Base-by-base conservation (phyloP, 768 basidiomycete species). In the Rhizopogon vesiculosus region DNA sequence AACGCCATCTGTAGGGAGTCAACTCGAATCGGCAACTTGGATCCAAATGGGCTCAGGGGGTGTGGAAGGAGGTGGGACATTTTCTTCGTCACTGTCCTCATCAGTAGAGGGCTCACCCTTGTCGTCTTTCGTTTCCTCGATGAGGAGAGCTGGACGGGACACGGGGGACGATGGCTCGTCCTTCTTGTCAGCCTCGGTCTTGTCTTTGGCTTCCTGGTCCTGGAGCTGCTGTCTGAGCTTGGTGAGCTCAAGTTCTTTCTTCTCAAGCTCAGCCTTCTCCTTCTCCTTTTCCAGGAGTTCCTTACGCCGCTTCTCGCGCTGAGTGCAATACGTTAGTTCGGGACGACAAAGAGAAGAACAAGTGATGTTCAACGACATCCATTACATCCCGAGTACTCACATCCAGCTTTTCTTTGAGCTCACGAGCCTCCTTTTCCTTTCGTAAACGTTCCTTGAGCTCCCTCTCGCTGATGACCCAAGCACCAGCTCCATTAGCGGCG, bases 381-480 rank as follows among this genome's bases (percentile, higher is more conserved):
- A 51, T 41, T 41, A 49, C 55, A 54, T 55, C 56, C 62, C 54
- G 56, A 66, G 63, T 55, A 75, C 83, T 62, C 69, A 89, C 87
- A 67, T 86, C 79, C 48, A 79, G 68, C 66, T 84, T 86, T 66
- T 86, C 83, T 70, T 85, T 82, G 45, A 78, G 64, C 64, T 89
- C 88, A 42, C 81, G 75, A 25, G 78, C 85, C 65, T 89, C 89
- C 63, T 84, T 85, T 74, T 93, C 90, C 63, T 79, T 78, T 73
- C 80, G 78, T 57, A 91, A 72, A 61, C 85, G 79, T 71, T 88
- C 89, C 59, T 79, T 78, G 77, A 92, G 83, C 69, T 84, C 82
- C 59, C 88, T 80, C 74, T 93, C 91, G 51, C 77, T 75, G 50
- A 79, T 69, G 15, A 93, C 89, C 92, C 92, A 95, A 40, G 73